Evolutionary conservation across 768 basidiomycete species (phyloP), one percentile per base, ranked within the genome.

Genomic region (Polyporus arcularius): DNA sequence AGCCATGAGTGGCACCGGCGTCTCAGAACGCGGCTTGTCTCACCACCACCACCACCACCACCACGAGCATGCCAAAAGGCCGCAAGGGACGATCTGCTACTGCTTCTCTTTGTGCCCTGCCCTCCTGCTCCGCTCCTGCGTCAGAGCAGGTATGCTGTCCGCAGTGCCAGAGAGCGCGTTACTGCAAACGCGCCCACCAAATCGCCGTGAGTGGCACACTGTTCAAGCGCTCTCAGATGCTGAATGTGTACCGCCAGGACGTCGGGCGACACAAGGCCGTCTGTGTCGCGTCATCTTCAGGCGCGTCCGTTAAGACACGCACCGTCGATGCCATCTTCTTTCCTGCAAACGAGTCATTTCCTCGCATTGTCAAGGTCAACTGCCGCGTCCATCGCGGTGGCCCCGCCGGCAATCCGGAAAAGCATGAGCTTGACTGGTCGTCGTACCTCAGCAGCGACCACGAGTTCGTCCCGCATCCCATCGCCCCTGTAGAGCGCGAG

Each of bases 321-420:
- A 41, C 14, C n/a, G 38, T 58, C 49, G 51, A 26, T 15, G 57
- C 43, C 8, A 15, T 51, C 6, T 30, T 58, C 28, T 58, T 58
- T 30, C 40, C 57, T 15, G 9, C 39, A 2, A 48, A 51, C 49
- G 48, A 51, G 42, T 30, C 28, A 9, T 15, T 48, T n/a, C 57
- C 57, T 8, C 8, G 40, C 39, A 31, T 58, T 41, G 57, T 42
- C 26, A 26, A 43, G 28, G 50, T 48, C 15, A 41, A 58, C 30
- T 58, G 57, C 49, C 28, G 16, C 41, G 8, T 41, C 53, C 42
- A 43, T 21, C 40, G 21, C 21, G 21, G 21, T 26, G 21, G 21
- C 21, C 21, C 21, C 21, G 21, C 21, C 21, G 21, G 21, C 21
- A 26, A 26, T 26, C 21, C 21, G 21, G 21, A 26, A 26, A 26